Evolutionary conservation across 2,329 filamentous ascomycete genomes (phyloP), one percentile per base, ranked within the genome.

Genomic region (Leptosphaerulina australis): DNA sequence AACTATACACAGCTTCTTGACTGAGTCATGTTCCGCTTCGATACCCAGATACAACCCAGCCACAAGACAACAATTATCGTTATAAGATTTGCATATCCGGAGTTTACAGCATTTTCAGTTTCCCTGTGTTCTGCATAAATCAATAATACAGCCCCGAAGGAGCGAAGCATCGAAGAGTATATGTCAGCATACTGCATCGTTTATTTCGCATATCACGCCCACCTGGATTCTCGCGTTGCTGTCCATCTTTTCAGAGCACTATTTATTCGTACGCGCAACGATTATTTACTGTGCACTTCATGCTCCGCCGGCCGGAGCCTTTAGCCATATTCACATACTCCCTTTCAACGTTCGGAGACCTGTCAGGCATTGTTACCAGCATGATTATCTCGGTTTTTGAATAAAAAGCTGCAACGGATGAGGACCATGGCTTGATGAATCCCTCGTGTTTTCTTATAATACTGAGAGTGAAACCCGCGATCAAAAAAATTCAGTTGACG

Each of bases 381-480:
- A 46, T 15, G 36, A 41, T 45, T n/a, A 22, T 24, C 31, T 50
- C 21, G 24, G 17, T 9, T 25, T 17, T 25, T 17, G 14, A 20
- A 7, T n/a, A 10, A 28, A 5, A 18, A 18, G 14, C 14, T 5
- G 22, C 29, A 26, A 44, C 17, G 22, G 40, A 44, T 25, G 29
- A 50, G 30, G 26, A 51, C 44, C 34, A 50, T 44, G 47, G 47
- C 34, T 50, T 50, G 47, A 50, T 29, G 41, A 43, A 43, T 1
- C 31, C 10, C 14, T 51, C 41, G 21, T 30, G 46, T 26, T 25
- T 46, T 46, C 36, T 45, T 10, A 51, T 29, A 40, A 44, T n/a
- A n/a, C 30, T 36, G 15, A 28, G 15, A 26, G 18, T 14, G 22
- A 20, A 28, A n/a, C n/a, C n/a, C n/a, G n/a, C n/a, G 44, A 25